Percentiles rank a stretch among this genome's conserved stretches.
These are phyloP conservation scores for Solanum sitiens DNA, from an alignment of 257 asterid genomes.

Conservation along the genomic window DNA sequence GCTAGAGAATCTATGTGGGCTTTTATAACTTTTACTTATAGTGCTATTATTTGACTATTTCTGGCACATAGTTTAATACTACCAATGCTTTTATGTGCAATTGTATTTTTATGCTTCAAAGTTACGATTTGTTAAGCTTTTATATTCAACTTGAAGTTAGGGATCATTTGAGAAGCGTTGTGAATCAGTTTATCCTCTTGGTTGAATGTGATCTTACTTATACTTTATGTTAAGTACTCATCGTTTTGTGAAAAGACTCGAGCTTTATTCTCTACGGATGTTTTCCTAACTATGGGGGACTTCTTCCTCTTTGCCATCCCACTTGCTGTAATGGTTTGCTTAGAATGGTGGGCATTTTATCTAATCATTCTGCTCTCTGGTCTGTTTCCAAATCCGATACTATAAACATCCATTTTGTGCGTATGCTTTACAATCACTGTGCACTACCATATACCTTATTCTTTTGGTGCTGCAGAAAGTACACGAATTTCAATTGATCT, in stretches of 20 bases:
- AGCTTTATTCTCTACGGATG: too few relatives aligned
- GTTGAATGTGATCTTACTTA: too few relatives aligned
- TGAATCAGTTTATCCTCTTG: too few relatives aligned
- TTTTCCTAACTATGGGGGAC: too few relatives aligned
- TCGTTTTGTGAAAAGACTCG: too few relatives aligned
- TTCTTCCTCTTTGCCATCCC: too few relatives aligned
- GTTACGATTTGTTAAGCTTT: conserved; percentile 57
- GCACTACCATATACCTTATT: conserved; percentile 55
- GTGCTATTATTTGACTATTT: background rate
- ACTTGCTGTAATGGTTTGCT: too few relatives aligned
- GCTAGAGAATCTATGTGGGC: conserved; percentile 82
- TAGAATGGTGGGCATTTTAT: too few relatives aligned
- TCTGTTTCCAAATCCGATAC: conserved; percentile 17
- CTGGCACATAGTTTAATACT: conserved; percentile 60
- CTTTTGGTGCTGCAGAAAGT: conserved; percentile 72
- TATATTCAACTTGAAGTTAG: conserved; percentile 40
- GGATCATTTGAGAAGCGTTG: conserved; percentile 19
- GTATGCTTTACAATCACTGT: conserved; percentile 52
- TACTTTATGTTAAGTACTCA: too few relatives aligned
- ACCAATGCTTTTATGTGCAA: conserved; percentile 55
- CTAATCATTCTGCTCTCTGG: too few relatives aligned
- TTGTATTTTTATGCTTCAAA: conserved; percentile 47
- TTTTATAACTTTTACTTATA: conserved; percentile 28
- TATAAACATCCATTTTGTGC: conserved; percentile 63
- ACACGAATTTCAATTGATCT: conserved; percentile 54